Evolutionary conservation across 371 early-diverging fungal species (phyloP).

Genomic region (Syncephalastrum sp.): DNA sequence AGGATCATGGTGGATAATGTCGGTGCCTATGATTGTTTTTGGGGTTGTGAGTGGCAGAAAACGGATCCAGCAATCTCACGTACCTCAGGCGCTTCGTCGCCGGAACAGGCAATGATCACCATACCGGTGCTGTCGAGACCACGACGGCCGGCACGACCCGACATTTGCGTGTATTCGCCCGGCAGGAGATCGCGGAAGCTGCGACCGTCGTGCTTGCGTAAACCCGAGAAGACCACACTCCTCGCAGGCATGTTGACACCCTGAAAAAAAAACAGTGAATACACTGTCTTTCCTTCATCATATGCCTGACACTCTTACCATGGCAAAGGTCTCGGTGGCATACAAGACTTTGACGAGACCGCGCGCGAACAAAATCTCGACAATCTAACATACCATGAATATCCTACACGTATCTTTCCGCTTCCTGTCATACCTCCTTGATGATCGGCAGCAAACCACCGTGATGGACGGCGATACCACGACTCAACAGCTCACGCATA

Average conservation of each 20-base stretch:
- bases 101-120: constrained; percentile 84
- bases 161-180: constrained; percentile 99
- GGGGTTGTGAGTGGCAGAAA: not conserved
- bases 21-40: constrained; percentile 28
- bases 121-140: constrained; percentile 95
- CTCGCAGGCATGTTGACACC: constrained; percentile 99
- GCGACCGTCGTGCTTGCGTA: constrained; percentile 93
- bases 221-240: constrained; percentile 91
- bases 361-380: constrained; percentile 95
- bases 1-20: constrained; percentile 78
- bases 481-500: constrained; percentile 80
- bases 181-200: constrained; percentile 84
- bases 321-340: constrained; percentile 57
- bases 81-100: constrained; percentile 70
- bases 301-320: constrained; percentile 22
- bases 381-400: constrained; percentile 52
- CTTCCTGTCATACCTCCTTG: constrained; percentile 73
- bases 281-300: not conserved
- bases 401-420: constrained; percentile 2
- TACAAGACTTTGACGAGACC: constrained; percentile 86
- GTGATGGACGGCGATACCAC: constrained; percentile 99
- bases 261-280: constrained; percentile 18
- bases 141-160: constrained; percentile 98
- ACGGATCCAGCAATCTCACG: constrained; percentile 1
- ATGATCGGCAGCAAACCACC: constrained; percentile 97